Percentiles rank a stretch among this genome's conserved stretches.
Conservation (phyloP, 1,139 yeast genomes). For the Saccharomycopsis crataegensis region DNA sequence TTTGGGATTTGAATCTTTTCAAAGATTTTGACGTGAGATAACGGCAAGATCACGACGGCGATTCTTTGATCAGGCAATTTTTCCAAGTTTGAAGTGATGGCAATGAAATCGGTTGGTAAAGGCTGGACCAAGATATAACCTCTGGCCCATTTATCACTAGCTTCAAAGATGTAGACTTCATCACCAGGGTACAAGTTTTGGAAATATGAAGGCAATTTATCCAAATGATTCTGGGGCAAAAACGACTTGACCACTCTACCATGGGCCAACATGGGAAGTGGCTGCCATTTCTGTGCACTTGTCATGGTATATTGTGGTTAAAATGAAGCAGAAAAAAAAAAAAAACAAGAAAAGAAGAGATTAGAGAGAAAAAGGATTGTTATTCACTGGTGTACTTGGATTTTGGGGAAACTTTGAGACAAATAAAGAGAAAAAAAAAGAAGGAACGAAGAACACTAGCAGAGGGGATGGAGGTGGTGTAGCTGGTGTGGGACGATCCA, state of each 20-base stretch:
- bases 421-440: neutral
- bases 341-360: neutral
- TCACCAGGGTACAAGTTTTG: conserved; percentile 72
- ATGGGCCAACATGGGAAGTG: conserved; percentile 34
- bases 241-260: conserved; percentile 56
- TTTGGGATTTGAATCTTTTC: conserved; percentile 26
- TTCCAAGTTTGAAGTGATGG: conserved; percentile 53
- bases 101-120: conserved; percentile 60
- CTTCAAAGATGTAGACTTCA: conserved; percentile 70
- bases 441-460: neutral
- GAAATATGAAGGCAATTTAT: conserved; percentile 30
- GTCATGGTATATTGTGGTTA: neutral
- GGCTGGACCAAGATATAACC: conserved; percentile 63
- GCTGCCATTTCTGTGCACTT: conserved; percentile 33
- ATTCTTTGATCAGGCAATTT: conserved; percentile 50
- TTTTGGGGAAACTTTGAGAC: neutral
- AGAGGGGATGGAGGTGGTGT: neutral
- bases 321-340: no score
- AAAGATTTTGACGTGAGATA: conserved; percentile 37
- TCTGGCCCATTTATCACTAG: conserved; percentile 65
- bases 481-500: no score
- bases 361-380: neutral
- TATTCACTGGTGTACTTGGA: neutral
- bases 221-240: conserved; percentile 44
- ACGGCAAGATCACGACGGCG: conserved; percentile 54